These are phyloP conservation scores for Suillus weaverae DNA, from an alignment of 768 basidiomycete species.

Conservation along the genomic window DNA sequence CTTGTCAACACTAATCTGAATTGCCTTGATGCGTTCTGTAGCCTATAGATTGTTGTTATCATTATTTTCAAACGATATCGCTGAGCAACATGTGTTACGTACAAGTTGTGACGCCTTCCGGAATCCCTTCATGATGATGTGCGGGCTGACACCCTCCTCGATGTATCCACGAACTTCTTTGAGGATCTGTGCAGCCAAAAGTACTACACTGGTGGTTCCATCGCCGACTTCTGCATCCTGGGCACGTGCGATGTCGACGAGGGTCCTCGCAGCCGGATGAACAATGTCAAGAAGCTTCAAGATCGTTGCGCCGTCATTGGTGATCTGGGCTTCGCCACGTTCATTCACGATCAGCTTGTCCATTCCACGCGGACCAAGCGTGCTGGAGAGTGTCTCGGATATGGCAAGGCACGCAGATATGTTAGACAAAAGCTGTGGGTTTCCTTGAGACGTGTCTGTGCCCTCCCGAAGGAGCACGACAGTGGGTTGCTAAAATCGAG, in stretches of 20 bases:
- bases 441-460: conserved; percentile 95
- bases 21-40: conserved; percentile 80
- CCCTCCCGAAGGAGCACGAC: conserved; percentile 96
- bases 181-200: conserved; percentile 90
- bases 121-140: conserved; percentile 97
- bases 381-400: conserved; percentile 86
- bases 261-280: conserved; percentile 95
- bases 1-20: conserved; percentile 89
- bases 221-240: conserved; percentile 99
- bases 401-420: conserved; percentile 96
- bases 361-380: conserved; percentile 98
- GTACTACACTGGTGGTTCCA: conserved; percentile 94
- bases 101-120: conserved; percentile 85
- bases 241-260: conserved; percentile 97
- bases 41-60: conserved; percentile 49
- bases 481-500: conserved; percentile 80
- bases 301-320: conserved; percentile 99
- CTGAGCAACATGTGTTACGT: conserved; percentile 12
- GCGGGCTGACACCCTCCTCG: conserved; percentile 96
- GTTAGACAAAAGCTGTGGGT: conserved; percentile 88
- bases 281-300: conserved; percentile 96
- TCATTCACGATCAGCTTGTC: conserved; percentile 96
- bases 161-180: conserved; percentile 91
- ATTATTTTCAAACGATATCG: conserved; percentile 12
- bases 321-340: conserved; percentile 95